Evolutionary conservation across 2,329 filamentous ascomycete genomes (phyloP).

Genomic region (Arthrobotrys entomopaga): DNA sequence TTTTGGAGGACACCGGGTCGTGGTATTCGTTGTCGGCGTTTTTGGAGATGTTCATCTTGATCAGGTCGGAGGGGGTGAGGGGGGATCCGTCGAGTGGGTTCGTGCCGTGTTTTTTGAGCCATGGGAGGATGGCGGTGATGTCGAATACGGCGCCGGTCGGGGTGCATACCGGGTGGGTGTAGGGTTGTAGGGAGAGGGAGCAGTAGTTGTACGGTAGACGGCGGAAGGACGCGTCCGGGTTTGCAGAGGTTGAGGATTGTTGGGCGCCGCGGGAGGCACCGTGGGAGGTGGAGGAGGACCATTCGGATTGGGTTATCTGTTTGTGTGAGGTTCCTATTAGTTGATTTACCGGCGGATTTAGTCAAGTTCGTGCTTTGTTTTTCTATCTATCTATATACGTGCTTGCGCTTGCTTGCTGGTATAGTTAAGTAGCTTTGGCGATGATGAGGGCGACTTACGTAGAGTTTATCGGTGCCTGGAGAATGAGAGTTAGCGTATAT

Average conservation of each 20-base stretch:
- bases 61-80: slow-evolving; percentile 81
- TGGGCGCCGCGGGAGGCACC: slow-evolving; percentile 74
- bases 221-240: slow-evolving; percentile 75
- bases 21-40: slow-evolving; percentile 92
- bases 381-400: not conserved
- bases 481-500: slow-evolving; percentile 15
- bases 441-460: slow-evolving; percentile 58
- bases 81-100: slow-evolving; percentile 88
- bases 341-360: slow-evolving; percentile 18
- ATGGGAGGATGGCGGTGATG: slow-evolving; percentile 89
- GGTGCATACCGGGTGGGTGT: slow-evolving; percentile 93
- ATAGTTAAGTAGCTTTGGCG: not conserved
- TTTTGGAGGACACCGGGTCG: slow-evolving; percentile 96
- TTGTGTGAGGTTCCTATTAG: slow-evolving; percentile 4
- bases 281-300: slow-evolving; percentile 89
- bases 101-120: slow-evolving; percentile 92
- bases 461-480: slow-evolving; percentile 69
- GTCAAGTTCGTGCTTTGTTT: slow-evolving; percentile 44
- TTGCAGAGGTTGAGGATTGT: slow-evolving; percentile 62
- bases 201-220: slow-evolving; percentile 98
- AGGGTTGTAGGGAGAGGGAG: slow-evolving; percentile 93
- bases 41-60: slow-evolving; percentile 89
- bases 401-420: too few species aligned
- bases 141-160: slow-evolving; percentile 89
- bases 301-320: slow-evolving; percentile 95